Evolutionary conservation across 306 rosid species (phyloP), one percentile per base, ranked within the genome.

Genomic region (Sicyos baderoa): DNA sequence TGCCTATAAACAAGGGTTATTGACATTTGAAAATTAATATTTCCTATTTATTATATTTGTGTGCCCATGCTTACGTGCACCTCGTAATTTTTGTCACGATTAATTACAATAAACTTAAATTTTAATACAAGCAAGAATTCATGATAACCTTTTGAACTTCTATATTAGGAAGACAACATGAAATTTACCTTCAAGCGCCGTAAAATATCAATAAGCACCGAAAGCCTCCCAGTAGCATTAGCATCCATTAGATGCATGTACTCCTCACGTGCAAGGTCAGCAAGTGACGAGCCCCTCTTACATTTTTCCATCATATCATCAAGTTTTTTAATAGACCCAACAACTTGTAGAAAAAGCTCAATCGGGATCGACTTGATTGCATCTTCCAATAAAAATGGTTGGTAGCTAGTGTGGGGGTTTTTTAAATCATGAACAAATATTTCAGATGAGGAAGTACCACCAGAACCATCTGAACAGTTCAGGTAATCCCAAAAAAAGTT

Each of bases 321-420:
- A 76, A 81, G 74, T 35, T 76, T 89, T 70, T 79, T 35, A 76
- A 85, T 74, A 62, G 95, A 84, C 35, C 98, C 98, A 32, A 81
- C 98, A 77, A 93, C 91, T 88, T 93, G 95, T 77, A 88, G 80
- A 78, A 89, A 93, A 76, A 93, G 82, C 84, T 93, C 98, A 75
- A 93, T 56, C 47, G 98, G 91, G 75, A 93, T 86, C 23, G 83
- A 91, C 82, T 76, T 85, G 42, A 89, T 76, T 72, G 87, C 80
- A 77, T 80, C 83, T 69, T 86, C 91, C 72, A 93, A 78, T 25
- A 83, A 82, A 83, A 93, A 89, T 63, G 77, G 72, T 75, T 83
- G 85, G 87, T 86, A 79, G 74, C 84, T 82, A 55, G 83, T 82
- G 52, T 81, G 87, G 67, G 88, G 87, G 82, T 83, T 86, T 72